These are phyloP conservation scores for Argentina anserina DNA, from an alignment of 306 rosid species.

Conservation along the genomic window DNA sequence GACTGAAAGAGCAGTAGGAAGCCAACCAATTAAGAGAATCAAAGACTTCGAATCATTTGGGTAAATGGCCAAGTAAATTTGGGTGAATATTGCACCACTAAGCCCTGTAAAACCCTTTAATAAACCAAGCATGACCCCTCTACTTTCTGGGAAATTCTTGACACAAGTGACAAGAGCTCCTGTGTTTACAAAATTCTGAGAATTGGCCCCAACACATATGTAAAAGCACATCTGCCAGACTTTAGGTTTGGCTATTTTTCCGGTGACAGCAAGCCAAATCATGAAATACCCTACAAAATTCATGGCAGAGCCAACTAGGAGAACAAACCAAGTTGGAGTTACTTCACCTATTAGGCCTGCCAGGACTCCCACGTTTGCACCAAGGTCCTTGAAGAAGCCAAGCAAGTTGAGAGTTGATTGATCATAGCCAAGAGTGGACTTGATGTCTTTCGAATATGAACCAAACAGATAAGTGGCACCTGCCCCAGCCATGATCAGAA, in stretches of 20 bases:
- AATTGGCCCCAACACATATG: constrained; percentile 34
- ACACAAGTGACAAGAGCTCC: constrained; percentile 34
- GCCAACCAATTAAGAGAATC: constrained; percentile 36
- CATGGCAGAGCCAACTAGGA: constrained; percentile 24
- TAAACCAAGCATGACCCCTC: constrained; percentile 38
- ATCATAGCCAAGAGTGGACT: constrained; percentile 30
- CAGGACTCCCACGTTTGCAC: constrained; percentile 32
- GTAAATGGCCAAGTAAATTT: constrained; percentile 32
- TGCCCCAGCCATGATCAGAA: constrained; percentile 29
- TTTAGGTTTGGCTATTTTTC: constrained; percentile 23
- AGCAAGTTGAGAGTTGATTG: constrained; percentile 25
- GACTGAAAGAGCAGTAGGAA: constrained; percentile 30
- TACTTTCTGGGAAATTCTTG: constrained; percentile 41
- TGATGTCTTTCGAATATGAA: constrained; percentile 33
- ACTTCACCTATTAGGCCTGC: constrained; percentile 37
- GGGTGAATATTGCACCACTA: constrained; percentile 42
- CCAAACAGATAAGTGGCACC: constrained; percentile 40
- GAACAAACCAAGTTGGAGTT: constrained; percentile 33
- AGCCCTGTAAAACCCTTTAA: constrained; percentile 36
- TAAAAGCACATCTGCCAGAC: constrained; percentile 35
- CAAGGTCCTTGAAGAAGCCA: constrained; percentile 39
- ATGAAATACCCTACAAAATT: constrained; percentile 33
- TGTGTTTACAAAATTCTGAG: constrained; percentile 35
- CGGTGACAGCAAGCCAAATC: constrained; percentile 28
- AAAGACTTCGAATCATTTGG: constrained; percentile 23